Percentiles rank a stretch among this genome's conserved stretches.
These are phyloP conservation scores for Prillingera fragicola DNA, from an alignment of 1,284 basidiomycete genomes.

Conservation along the genomic window DNA sequence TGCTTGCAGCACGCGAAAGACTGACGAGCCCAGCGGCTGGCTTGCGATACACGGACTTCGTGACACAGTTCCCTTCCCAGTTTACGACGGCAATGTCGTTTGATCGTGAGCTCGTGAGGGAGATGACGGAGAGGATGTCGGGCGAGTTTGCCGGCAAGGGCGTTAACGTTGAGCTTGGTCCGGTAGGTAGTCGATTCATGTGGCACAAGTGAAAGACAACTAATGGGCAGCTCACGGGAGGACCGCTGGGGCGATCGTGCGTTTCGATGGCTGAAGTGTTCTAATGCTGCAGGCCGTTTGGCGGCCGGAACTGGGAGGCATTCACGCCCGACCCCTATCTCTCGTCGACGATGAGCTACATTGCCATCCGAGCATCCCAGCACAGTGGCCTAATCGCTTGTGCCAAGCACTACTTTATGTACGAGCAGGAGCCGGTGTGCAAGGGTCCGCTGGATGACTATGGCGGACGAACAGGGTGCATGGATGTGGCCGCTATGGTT, in stretches of 20 bases:
- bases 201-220: too few relatives aligned
- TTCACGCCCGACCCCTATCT: slow-evolving; percentile 48
- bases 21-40: slow-evolving; percentile 50
- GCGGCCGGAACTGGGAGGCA: slow-evolving; percentile 50
- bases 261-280: slow-evolving; percentile 2
- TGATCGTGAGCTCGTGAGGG: slow-evolving; percentile 47
- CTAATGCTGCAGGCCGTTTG: slow-evolving; percentile 31
- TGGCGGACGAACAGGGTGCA: slow-evolving; percentile 30
- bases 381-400: slow-evolving; percentile 45
- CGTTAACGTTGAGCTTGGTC: slow-evolving; percentile 41
- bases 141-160: slow-evolving; percentile 50
- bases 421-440: slow-evolving; percentile 47
- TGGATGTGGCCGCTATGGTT: slow-evolving; percentile 28
- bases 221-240: slow-evolving; percentile 43
- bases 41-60: slow-evolving; percentile 43
- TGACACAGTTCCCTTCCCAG: slow-evolving; percentile 50
- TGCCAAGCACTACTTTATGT: slow-evolving; percentile 47
- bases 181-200: slow-evolving; percentile 27
- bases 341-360: slow-evolving; percentile 43
- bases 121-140: slow-evolving; percentile 48
- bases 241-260: slow-evolving; percentile 46
- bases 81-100: slow-evolving; percentile 52
- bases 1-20: neutral
- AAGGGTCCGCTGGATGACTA: slow-evolving; percentile 25
- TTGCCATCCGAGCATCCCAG: slow-evolving; percentile 44